phyloP scores from a whole-genome alignment of 345 rosid species.

The Eucalyptus erythrocorys region DNA sequence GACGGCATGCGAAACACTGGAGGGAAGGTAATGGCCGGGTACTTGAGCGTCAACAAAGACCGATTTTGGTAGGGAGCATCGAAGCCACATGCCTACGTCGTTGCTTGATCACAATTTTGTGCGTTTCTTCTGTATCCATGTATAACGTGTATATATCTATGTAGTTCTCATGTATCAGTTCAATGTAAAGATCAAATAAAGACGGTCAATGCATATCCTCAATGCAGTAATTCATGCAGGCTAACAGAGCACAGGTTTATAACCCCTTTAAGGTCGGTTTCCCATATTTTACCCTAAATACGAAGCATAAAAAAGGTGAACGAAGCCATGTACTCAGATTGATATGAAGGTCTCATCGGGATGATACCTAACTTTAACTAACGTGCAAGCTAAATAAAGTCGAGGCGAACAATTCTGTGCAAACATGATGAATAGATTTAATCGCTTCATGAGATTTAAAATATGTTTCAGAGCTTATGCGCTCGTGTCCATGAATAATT shows the following conservation, averaged over 20 bases:
- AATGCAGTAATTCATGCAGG: not conserved
- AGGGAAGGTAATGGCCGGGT: conserved; percentile 93
- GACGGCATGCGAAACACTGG: conserved; percentile 97
- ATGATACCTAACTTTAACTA: not conserved
- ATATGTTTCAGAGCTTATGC: rapidly evolving
- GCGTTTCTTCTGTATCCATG: not conserved
- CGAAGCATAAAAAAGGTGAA: not conserved
- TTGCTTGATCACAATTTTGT: not conserved
- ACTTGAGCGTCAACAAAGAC: conserved; percentile 87
- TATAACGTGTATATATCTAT: not conserved
- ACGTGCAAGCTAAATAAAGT: not conserved
- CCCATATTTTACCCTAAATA: not conserved
- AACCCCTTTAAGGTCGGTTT: not conserved
- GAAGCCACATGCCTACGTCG: not conserved
- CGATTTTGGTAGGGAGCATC: conserved; percentile 60
- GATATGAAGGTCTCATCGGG: not conserved
- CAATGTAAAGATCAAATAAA: not conserved
- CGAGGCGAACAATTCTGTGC: not conserved
- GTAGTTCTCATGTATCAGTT: not conserved
- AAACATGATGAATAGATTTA: not conserved
- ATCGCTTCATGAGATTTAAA: not conserved
- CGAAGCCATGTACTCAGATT: not conserved
- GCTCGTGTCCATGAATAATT: not conserved
- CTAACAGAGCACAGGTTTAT: not conserved
- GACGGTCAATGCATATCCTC: not conserved